Conservation (phyloP, 768 basidiomycete species). For the Calvatia gigantea region DNA sequence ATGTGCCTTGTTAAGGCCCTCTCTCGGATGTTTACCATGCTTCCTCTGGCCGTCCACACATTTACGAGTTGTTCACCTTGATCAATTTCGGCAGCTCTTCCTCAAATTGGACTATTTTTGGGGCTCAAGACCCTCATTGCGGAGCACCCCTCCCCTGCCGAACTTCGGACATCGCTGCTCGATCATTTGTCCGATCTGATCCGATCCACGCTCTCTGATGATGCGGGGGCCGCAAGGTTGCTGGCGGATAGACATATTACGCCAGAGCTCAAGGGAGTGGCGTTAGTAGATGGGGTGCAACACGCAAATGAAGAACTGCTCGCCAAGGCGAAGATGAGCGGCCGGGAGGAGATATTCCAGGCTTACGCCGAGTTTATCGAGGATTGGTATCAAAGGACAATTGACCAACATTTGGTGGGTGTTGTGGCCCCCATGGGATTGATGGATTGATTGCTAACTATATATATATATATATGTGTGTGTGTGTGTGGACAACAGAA, state of each 20-base stretch:
- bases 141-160: constrained; percentile 32
- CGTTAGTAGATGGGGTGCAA: constrained; percentile 34
- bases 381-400: constrained; percentile 40
- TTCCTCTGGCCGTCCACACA: neutral
- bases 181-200: constrained; percentile 37
- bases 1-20: constrained; percentile 14
- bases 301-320: constrained; percentile 37
- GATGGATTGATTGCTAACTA: too few relatives aligned
- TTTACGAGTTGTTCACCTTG: constrained; percentile 12
- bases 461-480: constrained; percentile 44
- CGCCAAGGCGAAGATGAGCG: constrained; percentile 17
- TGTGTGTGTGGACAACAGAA: constrained; percentile 47
- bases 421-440: constrained; percentile 33
- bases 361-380: constrained; percentile 53
- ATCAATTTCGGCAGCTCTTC: constrained; percentile 31
- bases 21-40: neutral
- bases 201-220: constrained; percentile 26
- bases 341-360: constrained; percentile 25
- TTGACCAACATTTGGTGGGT: constrained; percentile 47
- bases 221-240: constrained; percentile 34
- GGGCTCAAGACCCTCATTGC: constrained; percentile 33
- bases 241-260: constrained; percentile 30
- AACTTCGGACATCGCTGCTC: constrained; percentile 32
- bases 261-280: constrained; percentile 27
- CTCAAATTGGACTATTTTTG: constrained; percentile 38